Evolutionary conservation across 805 yeast species (phyloP).

Genomic region (Nematodospora valgi): DNA sequence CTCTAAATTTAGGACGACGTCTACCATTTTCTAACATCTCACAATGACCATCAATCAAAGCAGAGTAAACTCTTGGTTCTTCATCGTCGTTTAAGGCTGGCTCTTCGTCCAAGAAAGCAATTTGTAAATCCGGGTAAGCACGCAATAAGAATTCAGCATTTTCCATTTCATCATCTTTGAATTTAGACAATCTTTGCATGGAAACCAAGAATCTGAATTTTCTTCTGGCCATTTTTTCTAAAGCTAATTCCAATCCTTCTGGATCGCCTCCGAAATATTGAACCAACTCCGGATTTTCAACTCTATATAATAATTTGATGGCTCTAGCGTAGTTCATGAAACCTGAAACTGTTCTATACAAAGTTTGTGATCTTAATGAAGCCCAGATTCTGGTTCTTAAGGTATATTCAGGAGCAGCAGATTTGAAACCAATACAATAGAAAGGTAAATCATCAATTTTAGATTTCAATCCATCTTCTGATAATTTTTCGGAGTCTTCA

Average conservation of each 20-base stretch:
- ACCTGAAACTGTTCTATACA: constrained; percentile 46
- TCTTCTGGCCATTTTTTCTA: constrained; percentile 68
- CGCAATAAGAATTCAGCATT: constrained; percentile 56
- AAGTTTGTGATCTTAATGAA: constrained; percentile 44
- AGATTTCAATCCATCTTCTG: constrained; percentile 32
- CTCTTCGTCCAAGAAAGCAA: constrained; percentile 59
- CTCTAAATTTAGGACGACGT: constrained; percentile 59
- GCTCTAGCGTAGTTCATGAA: constrained; percentile 48
- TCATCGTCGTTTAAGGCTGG: constrained; percentile 38
- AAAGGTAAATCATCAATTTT: constrained; percentile 42
- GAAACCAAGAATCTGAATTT: constrained; percentile 65
- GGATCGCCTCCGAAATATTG: constrained; percentile 99
- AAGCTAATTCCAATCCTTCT: constrained; percentile 91
- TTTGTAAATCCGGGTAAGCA: constrained; percentile 66
- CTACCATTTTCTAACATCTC: constrained; percentile 55
- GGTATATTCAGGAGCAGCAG: constrained; percentile 47
- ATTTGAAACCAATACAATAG: constrained; percentile 46
- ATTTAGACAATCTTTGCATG: constrained; percentile 57
- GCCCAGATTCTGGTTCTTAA: constrained; percentile 48
- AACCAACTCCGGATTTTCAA: constrained; percentile 46
- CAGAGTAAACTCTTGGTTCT: constrained; percentile 51
- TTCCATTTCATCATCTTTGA: constrained; percentile 54
- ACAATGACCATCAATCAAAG: constrained; percentile 70
- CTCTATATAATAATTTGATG: constrained; percentile 40
- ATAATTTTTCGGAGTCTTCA: constrained; percentile 31